Evolutionary conservation across 495 filamentous ascomycete genomes (phyloP).

Genomic region (Aspergillus indologenus): DNA sequence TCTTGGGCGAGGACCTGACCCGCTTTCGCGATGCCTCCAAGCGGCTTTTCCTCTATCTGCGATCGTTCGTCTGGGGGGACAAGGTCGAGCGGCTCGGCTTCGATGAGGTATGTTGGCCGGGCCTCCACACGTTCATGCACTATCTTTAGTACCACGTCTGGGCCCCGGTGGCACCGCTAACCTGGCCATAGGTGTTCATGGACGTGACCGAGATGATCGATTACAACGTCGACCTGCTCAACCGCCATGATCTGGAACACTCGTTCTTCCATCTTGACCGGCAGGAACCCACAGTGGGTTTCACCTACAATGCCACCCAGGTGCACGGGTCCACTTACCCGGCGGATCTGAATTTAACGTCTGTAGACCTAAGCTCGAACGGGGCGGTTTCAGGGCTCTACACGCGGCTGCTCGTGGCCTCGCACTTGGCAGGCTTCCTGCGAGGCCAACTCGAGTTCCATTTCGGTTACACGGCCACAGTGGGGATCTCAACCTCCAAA

Average conservation of each 20-base stretch:
- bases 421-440: slow-evolving; percentile 72
- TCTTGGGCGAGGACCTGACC: slow-evolving; percentile 83
- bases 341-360: not conserved
- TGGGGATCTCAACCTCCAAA: slow-evolving; percentile 86
- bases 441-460: slow-evolving; percentile 67
- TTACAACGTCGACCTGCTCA: slow-evolving; percentile 72
- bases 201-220: slow-evolving; percentile 83
- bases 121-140: slow-evolving; percentile 1
- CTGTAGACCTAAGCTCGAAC: not conserved
- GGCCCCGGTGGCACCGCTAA: not conserved
- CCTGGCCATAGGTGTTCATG: slow-evolving; percentile 40
- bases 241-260: slow-evolving; percentile 55
- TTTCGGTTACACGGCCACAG: slow-evolving; percentile 81
- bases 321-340: slow-evolving; percentile 60
- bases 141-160: not conserved
- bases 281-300: slow-evolving; percentile 74
- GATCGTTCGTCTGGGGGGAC: slow-evolving; percentile 67
- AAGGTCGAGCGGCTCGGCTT: slow-evolving; percentile 79
- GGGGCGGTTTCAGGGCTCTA: slow-evolving; percentile 29
- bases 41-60: slow-evolving; percentile 66
- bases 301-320: slow-evolving; percentile 66
- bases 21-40: slow-evolving; percentile 85
- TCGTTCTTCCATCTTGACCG: slow-evolving; percentile 81
- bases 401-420: slow-evolving; percentile 61
- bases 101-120: slow-evolving; percentile 61